These are phyloP conservation scores for Botrytis deweyae DNA, from an alignment of 2,329 filamentous ascomycete species.

Conservation along the genomic window DNA sequence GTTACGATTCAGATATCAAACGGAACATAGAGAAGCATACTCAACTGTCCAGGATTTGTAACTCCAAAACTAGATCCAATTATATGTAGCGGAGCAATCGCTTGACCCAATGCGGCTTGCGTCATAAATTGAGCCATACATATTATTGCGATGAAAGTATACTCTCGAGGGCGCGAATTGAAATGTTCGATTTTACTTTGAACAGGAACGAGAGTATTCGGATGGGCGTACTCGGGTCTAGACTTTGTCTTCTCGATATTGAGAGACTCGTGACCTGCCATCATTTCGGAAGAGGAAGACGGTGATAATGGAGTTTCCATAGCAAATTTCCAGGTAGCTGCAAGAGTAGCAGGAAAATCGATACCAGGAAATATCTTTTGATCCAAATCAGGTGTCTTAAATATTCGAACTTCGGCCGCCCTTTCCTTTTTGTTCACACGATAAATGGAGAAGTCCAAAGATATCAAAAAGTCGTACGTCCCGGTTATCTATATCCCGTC, in stretches of 20 bases:
- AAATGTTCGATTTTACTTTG: slow-evolving; percentile 22
- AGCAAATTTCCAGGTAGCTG: background rate
- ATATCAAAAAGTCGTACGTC: background rate
- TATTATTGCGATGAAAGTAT: slow-evolving; percentile 45
- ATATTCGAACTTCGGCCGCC: background rate
- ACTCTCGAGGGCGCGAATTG: slow-evolving; percentile 35
- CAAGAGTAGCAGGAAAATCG: background rate
- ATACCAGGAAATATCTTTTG: background rate
- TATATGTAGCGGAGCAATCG: slow-evolving; percentile 49
- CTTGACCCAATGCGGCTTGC: slow-evolving; percentile 49
- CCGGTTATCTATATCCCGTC: background rate
- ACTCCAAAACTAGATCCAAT: slow-evolving; percentile 50
- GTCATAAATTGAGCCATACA: slow-evolving; percentile 51
- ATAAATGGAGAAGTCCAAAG: background rate
- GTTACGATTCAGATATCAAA: background rate
- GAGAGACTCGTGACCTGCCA: background rate
- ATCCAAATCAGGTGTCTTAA: background rate
- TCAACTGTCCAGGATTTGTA: slow-evolving; percentile 45
- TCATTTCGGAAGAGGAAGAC: background rate
- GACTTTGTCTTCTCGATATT: slow-evolving; percentile 8
- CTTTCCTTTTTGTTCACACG: background rate
- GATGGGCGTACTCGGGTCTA: background rate
- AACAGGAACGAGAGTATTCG: slow-evolving; percentile 19
- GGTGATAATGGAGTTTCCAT: background rate
- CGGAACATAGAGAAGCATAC: background rate